These are phyloP conservation scores for Musa itinerans DNA, from an alignment of 176 grass and related monocot species.

Conservation along the genomic window DNA sequence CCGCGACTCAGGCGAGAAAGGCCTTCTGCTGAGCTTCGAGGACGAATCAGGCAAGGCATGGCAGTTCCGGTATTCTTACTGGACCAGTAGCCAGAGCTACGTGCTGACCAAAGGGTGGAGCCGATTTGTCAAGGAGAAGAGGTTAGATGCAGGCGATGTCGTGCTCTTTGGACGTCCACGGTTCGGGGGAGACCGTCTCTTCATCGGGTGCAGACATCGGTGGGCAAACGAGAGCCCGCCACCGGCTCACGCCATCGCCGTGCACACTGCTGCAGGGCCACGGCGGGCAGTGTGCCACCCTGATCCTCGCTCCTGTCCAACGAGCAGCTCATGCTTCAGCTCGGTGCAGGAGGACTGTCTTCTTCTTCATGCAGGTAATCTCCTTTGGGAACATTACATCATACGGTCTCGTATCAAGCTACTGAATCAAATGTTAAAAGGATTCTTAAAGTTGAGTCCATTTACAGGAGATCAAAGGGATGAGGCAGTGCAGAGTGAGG, in stretches of 20 bases:
- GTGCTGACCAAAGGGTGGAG: conserved; percentile 21
- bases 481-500: background rate
- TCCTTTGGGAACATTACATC: too few relatives aligned
- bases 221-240: background rate
- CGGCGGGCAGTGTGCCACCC: background rate
- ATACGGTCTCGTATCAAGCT: too few relatives aligned
- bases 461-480: conserved; percentile 4
- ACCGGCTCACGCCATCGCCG: background rate
- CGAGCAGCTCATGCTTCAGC: background rate
- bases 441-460: background rate
- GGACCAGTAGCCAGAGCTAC: conserved; percentile 23
- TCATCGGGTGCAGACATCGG: conserved; percentile 41
- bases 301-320: background rate
- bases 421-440: too few relatives aligned
- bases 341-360: background rate
- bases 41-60: conserved; percentile 17
- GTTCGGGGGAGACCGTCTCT: conserved; percentile 36
- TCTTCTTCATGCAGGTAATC: background rate
- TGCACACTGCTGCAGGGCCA: background rate
- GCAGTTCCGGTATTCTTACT: conserved; percentile 17
- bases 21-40: conserved; percentile 21
- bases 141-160: conserved; percentile 11
- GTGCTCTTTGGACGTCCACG: conserved; percentile 35
- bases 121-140: conserved; percentile 21
- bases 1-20: conserved; percentile 16